These are phyloP conservation scores for Hypsizygus marmoreus DNA, from an alignment of 768 basidiomycete species.

Conservation along the genomic window DNA sequence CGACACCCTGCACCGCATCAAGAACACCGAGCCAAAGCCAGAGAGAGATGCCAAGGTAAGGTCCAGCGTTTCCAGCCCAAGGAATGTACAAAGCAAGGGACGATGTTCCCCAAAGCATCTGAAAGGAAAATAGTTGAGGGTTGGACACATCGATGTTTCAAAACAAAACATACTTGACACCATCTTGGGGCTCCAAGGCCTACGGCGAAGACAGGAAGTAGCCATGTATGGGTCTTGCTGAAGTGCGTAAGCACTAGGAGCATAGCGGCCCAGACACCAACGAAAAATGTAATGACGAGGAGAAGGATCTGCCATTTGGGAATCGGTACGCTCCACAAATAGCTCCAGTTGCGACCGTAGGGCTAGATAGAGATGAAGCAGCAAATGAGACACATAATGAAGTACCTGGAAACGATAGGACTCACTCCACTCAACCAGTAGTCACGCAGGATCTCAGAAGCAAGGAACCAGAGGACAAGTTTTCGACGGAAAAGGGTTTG, in stretches of 20 bases:
- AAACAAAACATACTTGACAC: slow-evolving; percentile 73
- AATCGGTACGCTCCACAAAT: slow-evolving; percentile 86
- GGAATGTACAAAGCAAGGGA: slow-evolving; percentile 91
- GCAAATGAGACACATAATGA: background rate
- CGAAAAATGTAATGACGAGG: slow-evolving; percentile 81
- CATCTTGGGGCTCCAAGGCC: slow-evolving; percentile 92
- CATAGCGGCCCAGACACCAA: slow-evolving; percentile 81
- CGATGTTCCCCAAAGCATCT: slow-evolving; percentile 96
- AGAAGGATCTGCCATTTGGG: slow-evolving; percentile 82
- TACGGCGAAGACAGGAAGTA: slow-evolving; percentile 92
- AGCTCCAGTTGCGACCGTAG: slow-evolving; percentile 93
- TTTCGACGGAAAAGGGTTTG: slow-evolving; percentile 87
- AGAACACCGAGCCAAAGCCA: slow-evolving; percentile 97
- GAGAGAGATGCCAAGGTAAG: slow-evolving; percentile 85
- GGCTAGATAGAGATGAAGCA: slow-evolving; percentile 46
- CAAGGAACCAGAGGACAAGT: slow-evolving; percentile 93
- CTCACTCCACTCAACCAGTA: slow-evolving; percentile 88
- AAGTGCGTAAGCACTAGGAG: slow-evolving; percentile 78
- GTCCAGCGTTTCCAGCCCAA: slow-evolving; percentile 85
- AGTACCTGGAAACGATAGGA: too few relatives aligned
- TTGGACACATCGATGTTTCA: background rate
- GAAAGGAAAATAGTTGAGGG: slow-evolving; percentile 1
- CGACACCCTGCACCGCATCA: slow-evolving; percentile 93
- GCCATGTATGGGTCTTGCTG: slow-evolving; percentile 94
- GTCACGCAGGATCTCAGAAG: slow-evolving; percentile 88